Evolutionary conservation across 441 rosid species (phyloP), one percentile per base, ranked within the genome.

Genomic region (Aquilaria agallochum): DNA sequence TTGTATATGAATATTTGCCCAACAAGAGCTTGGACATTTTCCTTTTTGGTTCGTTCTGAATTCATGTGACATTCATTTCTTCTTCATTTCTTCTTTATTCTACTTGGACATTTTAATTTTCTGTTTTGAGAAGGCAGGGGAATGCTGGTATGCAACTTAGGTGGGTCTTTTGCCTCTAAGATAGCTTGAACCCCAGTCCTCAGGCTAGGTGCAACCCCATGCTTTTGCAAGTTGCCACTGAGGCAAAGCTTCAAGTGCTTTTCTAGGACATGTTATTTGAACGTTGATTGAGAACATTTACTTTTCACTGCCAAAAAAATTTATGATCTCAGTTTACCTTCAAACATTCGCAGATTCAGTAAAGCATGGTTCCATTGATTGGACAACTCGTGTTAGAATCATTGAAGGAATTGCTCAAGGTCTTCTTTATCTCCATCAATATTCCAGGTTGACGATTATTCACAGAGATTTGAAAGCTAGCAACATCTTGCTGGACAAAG

Each of bases 391-490:
- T 61, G 64, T 5, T 15, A 61, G 50, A 55, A 61, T 61, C 52
- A 11, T 51, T 12, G 12, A 33, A 5, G 33, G 40, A 48, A 61
- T 61, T 34, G 64, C 40, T 14, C 50, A 33, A 50, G 56, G 56
- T 15, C 49, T 50, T 61, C 27, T 61, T 5, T 61, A 61, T 51
- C 64, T 51, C 9, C 64, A 61, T 47, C 64, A 51, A 50, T 54
- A 61, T 4, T 61, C 64, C 40, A 61, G 52, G 56, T 56, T 62
- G 2, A 48, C 40, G 6, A 52, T 62, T 30, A 13, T 62, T 44
- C 65, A 62, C 6, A 62, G 50, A 13, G 57, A 62, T 52, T 48
- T 62, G 9, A 52, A 62, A 53, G 49, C 58, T 6, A 52, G 65
- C 50, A 62, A 62, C 42, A 52, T 52, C 36, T 31, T 62, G 27